phyloP scores from a whole-genome alignment of 2,329 filamentous ascomycete species.

The Claviceps pazoutovae region DNA sequence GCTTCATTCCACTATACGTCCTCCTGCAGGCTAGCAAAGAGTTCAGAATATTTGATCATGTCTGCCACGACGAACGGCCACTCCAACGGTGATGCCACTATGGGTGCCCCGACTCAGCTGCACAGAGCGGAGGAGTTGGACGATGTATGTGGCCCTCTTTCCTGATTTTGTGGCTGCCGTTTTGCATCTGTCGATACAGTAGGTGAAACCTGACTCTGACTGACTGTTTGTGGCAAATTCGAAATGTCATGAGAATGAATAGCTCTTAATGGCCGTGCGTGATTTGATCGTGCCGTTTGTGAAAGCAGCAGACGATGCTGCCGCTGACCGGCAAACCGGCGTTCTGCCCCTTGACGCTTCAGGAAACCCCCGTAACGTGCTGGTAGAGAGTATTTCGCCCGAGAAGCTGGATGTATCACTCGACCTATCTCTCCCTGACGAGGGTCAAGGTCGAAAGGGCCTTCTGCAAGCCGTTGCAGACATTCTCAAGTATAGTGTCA shows the following conservation, averaged over 20 bases:
- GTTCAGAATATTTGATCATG: not conserved
- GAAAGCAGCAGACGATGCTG: conserved; percentile 51
- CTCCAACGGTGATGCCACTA: conserved; percentile 7
- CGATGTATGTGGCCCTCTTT: conserved; percentile 13
- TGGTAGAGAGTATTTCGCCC: conserved; percentile 50
- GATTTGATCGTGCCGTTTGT: conserved; percentile 58
- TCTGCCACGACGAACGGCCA: conserved; percentile 4
- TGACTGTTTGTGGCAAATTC: not conserved
- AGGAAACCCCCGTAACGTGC: conserved; percentile 34
- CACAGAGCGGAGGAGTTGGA: conserved; percentile 20
- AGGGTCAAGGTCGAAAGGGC: conserved; percentile 55
- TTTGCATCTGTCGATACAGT: not conserved
- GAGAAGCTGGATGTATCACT: conserved; percentile 41
- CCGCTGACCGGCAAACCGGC: conserved; percentile 35
- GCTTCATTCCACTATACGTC: too few species aligned
- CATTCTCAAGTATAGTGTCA: conserved; percentile 75
- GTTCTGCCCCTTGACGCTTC: conserved; percentile 27
- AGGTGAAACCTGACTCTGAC: not conserved
- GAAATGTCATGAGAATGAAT: not conserved
- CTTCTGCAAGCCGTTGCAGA: conserved; percentile 56
- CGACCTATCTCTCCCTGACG: conserved; percentile 42
- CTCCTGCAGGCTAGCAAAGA: too few species aligned
- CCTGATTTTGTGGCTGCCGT: not conserved
- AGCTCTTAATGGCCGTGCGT: conserved; percentile 58
- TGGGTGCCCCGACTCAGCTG: conserved; percentile 12